Percentiles rank a stretch among this genome's conserved stretches.
phyloP scores from a whole-genome alignment of 257 asterid species.

The Henckelia pumila region DNA sequence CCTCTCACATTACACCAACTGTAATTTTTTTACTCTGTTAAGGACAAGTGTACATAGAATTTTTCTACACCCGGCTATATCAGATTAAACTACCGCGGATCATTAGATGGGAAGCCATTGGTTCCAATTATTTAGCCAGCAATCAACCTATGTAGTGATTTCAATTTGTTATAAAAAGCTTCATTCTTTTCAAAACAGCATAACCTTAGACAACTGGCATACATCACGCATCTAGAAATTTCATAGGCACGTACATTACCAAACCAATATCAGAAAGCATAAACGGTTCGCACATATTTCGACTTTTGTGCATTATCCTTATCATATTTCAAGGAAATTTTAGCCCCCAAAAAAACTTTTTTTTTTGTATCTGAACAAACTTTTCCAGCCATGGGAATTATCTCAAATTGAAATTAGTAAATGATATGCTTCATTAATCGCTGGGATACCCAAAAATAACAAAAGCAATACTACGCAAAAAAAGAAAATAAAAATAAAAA shows the following conservation, averaged over 20 bases:
- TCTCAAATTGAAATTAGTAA: too few species aligned
- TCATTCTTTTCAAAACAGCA: not conserved
- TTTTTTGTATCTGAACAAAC: not conserved
- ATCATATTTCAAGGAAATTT: too few species aligned
- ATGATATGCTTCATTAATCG: not conserved
- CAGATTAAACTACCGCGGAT: not conserved
- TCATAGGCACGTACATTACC: not conserved
- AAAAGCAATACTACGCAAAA: not conserved
- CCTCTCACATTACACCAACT: not conserved
- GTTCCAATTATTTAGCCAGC: not conserved
- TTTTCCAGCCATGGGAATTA: not conserved
- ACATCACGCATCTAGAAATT: too few species aligned
- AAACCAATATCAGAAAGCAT: too few species aligned
- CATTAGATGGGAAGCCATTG: not conserved
- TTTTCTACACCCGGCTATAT: too few species aligned
- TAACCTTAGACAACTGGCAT: too few species aligned
- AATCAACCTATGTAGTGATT: not conserved
- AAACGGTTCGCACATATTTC: not conserved
- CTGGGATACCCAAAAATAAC: not conserved
- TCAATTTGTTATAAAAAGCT: not conserved
- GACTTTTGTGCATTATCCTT: not conserved
- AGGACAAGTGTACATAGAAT: too few species aligned
- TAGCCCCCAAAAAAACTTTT: too few species aligned
- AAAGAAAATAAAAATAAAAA: too few species aligned
- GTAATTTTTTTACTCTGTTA: too few species aligned